These are phyloP conservation scores for Agrocybe praecox DNA, from an alignment of 768 basidiomycete genomes.

Conservation along the genomic window DNA sequence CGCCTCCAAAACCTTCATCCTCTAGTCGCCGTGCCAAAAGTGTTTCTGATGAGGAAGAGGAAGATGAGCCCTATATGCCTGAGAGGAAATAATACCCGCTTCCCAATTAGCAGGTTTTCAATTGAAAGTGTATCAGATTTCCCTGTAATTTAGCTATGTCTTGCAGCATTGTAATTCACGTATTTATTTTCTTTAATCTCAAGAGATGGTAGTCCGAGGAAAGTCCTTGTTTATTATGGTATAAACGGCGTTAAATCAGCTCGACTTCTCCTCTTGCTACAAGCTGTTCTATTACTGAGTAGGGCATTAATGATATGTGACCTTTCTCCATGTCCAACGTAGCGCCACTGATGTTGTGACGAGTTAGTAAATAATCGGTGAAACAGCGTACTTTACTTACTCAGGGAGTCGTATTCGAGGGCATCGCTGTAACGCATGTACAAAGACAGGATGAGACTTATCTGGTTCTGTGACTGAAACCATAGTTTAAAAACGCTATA, in stretches of 20 bases:
- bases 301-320: constrained; percentile 81
- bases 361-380: background rate
- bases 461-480: constrained; percentile 76
- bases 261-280: constrained; percentile 74
- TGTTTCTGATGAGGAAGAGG: constrained; percentile 43
- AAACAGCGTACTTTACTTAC: constrained; percentile 49
- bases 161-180: constrained; percentile 1
- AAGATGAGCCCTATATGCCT: constrained; percentile 45
- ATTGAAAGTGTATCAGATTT: constrained; percentile 1
- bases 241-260: constrained; percentile 55
- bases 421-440: constrained; percentile 74
- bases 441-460: constrained; percentile 75
- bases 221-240: no score
- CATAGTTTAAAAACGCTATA: background rate
- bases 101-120: background rate
- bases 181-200: constrained; percentile 4
- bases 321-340: constrained; percentile 76
- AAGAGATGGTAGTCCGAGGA: no score
- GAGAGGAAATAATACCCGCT: constrained; percentile 24
- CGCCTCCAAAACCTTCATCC: constrained; percentile 9
- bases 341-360: constrained; percentile 53
- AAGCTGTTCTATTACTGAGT: constrained; percentile 74
- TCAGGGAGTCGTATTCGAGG: constrained; percentile 68
- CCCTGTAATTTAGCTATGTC: constrained; percentile 14
- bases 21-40: constrained; percentile 32